phyloP scores from a whole-genome alignment of 768 basidiomycete genomes.

The Sarcodon sp. region DNA sequence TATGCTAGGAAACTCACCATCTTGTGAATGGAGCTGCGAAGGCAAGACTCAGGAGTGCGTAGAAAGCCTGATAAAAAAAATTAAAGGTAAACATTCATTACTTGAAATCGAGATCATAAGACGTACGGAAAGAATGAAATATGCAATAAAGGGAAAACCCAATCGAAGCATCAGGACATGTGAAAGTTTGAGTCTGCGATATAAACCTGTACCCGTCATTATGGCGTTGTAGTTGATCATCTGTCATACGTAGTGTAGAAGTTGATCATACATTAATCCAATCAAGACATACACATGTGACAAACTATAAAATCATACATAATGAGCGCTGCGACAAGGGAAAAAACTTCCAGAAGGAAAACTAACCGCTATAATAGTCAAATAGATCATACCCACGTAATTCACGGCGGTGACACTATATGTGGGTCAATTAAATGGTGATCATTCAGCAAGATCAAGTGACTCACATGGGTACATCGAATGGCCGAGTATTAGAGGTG shows the following conservation, averaged over 20 bases:
- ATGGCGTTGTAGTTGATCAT: neutral
- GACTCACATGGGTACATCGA: slow-evolving; percentile 43
- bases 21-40: slow-evolving; percentile 45
- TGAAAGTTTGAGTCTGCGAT: slow-evolving; percentile 20
- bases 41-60: slow-evolving; percentile 43
- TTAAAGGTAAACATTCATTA: neutral
- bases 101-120: neutral
- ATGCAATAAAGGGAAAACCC: slow-evolving; percentile 20
- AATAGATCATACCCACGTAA: slow-evolving; percentile 19
- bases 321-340: neutral
- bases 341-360: neutral
- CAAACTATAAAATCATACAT: slow-evolving; percentile 1
- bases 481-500: slow-evolving; percentile 38
- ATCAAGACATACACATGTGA: slow-evolving; percentile 1
- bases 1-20: slow-evolving; percentile 18
- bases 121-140: slow-evolving; percentile 17
- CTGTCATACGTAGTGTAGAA: neutral
- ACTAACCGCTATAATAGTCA: slow-evolving; percentile 15
- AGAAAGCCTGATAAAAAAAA: slow-evolving; percentile 28
- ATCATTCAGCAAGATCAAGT: neutral
- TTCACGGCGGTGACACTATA: slow-evolving; percentile 16
- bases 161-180: slow-evolving; percentile 26
- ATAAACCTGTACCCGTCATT: slow-evolving; percentile 20
- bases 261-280: neutral
- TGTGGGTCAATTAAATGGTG: neutral